Conservation (phyloP, 371 early-diverging fungal genomes). For the Nosema bombycis region DNA sequence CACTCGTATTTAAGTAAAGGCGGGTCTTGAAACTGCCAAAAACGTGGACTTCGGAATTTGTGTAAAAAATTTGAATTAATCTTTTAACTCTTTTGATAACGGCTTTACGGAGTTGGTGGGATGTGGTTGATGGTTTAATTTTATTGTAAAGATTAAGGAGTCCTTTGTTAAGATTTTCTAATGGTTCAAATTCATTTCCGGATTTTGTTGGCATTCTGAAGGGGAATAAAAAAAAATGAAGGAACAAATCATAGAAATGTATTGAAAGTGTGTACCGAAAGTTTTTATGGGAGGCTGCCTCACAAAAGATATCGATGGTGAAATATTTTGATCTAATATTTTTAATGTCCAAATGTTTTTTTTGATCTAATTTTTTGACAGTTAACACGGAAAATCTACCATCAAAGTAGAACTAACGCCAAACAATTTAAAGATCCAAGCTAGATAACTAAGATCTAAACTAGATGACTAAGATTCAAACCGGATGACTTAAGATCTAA, state of each 20-base stretch:
- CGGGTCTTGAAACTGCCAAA: constrained; percentile 51
- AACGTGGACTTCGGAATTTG: constrained; percentile 17
- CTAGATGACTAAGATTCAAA: too few species aligned
- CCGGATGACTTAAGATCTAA: neutral
- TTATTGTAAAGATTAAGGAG: constrained; percentile 27
- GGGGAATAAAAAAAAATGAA: neutral
- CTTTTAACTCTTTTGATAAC: constrained; percentile 34
- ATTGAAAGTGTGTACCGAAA: neutral
- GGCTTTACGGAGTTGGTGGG: neutral
- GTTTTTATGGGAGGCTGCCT: neutral
- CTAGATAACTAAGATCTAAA: too few species aligned
- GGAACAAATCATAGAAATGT: neutral
- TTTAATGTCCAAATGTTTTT: neutral
- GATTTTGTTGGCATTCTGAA: neutral
- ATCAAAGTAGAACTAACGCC: neutral
- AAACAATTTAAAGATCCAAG: too few species aligned
- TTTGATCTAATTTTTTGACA: neutral
- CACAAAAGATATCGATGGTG: too few species aligned
- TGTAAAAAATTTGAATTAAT: constrained; percentile 23
- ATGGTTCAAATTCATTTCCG: neutral
- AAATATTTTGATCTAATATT: neutral
- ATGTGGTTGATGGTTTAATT: constrained; percentile 25
- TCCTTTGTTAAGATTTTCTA: constrained; percentile 31
- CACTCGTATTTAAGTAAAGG: constrained; percentile 41
- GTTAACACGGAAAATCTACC: neutral